A percentile compares a stretch with the other conserved stretches of the same genome.
Evolutionary conservation across 73 alveolate genomes (phyloP).

Genomic region (Diophrys sp.): DNA sequence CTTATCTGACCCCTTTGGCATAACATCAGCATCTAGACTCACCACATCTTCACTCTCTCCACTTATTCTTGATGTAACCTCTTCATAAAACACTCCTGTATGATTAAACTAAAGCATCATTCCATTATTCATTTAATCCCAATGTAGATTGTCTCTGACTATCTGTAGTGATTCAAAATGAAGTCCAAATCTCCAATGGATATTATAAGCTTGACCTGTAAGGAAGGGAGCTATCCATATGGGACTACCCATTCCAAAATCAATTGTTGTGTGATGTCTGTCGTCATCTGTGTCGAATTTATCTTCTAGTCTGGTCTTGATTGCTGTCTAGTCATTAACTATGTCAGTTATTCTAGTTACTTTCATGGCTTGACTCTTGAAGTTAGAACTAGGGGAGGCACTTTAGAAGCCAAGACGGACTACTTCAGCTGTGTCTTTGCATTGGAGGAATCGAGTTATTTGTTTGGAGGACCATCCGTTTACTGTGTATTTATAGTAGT

Average conservation of each 20-base stretch:
- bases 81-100: not conserved
- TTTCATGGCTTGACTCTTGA: not conserved
- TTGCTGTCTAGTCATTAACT: no score
- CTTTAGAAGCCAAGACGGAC: constrained; percentile 15
- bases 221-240: constrained; percentile 22
- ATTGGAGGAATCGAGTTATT: not conserved
- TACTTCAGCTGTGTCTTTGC: not conserved
- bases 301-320: no score
- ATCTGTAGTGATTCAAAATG: constrained; percentile 16
- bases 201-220: constrained; percentile 37
- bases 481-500: no score
- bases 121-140: not conserved
- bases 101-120: not conserved
- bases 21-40: not conserved
- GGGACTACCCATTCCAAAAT: constrained; percentile 2
- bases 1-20: no score
- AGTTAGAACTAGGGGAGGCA: not conserved
- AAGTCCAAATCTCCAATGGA: constrained; percentile 52
- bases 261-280: no score
- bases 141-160: not conserved
- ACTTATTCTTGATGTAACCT: not conserved
- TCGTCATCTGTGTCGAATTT: no score
- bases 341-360: constrained; percentile 7
- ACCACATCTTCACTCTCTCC: not conserved
- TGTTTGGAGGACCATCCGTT: not conserved